Percentiles rank a stretch among this genome's conserved stretches.
Evolutionary conservation across 164 flowering plant genomes (phyloP).

Genomic region (Berberis thunbergii): DNA sequence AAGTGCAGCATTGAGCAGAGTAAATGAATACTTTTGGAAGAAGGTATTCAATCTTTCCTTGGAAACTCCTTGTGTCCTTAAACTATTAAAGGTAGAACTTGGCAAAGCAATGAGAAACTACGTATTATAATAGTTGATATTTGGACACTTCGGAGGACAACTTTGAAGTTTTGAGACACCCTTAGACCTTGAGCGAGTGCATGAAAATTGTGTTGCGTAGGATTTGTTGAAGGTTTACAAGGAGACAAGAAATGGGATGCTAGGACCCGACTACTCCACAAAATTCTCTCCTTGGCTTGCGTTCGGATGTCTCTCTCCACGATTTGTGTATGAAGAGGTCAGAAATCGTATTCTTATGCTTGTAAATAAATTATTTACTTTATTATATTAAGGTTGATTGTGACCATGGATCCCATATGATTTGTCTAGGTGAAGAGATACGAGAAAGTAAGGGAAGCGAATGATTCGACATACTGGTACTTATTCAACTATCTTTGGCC

Average conservation of each 20-base stretch:
- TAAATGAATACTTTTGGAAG: conserved; percentile 84
- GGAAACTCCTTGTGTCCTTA: not conserved
- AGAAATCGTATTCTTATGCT: not conserved
- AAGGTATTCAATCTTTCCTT: conserved; percentile 32
- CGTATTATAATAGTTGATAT: no score
- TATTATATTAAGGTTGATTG: no score
- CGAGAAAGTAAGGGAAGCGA: conserved; percentile 62
- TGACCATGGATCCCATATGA: conserved; percentile 4
- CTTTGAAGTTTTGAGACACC: no score
- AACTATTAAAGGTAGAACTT: no score
- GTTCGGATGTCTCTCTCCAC: conserved; percentile 78
- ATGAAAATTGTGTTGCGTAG: conserved; percentile 19
- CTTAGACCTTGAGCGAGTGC: not conserved
- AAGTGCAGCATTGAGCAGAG: conserved; percentile 72
- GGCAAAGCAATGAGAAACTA: no score
- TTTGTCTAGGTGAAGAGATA: conserved; percentile 70
- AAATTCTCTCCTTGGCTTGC: conserved; percentile 99
- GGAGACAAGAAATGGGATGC: conserved; percentile 85
- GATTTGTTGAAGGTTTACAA: conserved; percentile 64
- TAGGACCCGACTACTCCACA: conserved; percentile 90
- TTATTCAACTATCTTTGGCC: conserved; percentile 6
- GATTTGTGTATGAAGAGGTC: conserved; percentile 77
- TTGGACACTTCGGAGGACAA: no score
- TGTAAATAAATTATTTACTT: not conserved
- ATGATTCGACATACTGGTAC: conserved; percentile 93